Evolutionary conservation across 768 basidiomycete genomes (phyloP).

Genomic region (Calocybe cyanea): DNA sequence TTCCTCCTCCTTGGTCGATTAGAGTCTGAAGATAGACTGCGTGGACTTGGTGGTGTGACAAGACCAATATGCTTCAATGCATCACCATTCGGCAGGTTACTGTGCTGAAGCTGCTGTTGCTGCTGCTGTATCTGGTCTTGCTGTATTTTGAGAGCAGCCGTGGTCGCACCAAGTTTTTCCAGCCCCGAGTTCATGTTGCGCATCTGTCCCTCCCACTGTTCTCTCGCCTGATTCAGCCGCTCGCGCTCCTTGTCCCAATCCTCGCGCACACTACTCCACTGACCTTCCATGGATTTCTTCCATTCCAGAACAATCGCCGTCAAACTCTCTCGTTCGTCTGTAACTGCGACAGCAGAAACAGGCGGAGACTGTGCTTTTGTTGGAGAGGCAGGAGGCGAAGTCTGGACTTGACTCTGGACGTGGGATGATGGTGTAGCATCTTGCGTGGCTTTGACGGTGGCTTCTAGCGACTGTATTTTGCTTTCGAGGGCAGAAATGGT

Average conservation of each 20-base stretch:
- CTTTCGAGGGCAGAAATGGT: slow-evolving; percentile 66
- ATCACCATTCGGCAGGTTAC: slow-evolving; percentile 32
- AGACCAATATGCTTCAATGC: slow-evolving; percentile 41
- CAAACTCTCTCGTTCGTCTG: slow-evolving; percentile 43
- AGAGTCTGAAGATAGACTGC: slow-evolving; percentile 66
- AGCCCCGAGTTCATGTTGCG: slow-evolving; percentile 50
- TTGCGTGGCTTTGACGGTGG: slow-evolving; percentile 45
- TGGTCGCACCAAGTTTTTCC: slow-evolving; percentile 36
- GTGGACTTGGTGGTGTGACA: slow-evolving; percentile 74
- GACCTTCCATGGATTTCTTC: slow-evolving; percentile 76
- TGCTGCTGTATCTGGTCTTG: slow-evolving; percentile 19
- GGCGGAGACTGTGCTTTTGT: slow-evolving; percentile 6
- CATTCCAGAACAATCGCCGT: slow-evolving; percentile 61
- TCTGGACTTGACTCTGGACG: slow-evolving; percentile 5
- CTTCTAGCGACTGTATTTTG: slow-evolving; percentile 69
- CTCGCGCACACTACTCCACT: slow-evolving; percentile 73
- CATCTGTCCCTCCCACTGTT: slow-evolving; percentile 75
- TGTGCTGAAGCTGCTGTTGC: slow-evolving; percentile 14
- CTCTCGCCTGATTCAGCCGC: slow-evolving; percentile 64
- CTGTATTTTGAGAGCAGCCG: slow-evolving; percentile 10
- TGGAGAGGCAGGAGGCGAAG: slow-evolving; percentile 9
- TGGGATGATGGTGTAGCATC: slow-evolving; percentile 27
- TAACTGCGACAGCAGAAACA: background rate
- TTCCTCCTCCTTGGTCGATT: slow-evolving; percentile 42
- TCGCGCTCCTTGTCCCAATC: slow-evolving; percentile 83